Conservation (phyloP, 257 asterid genomes). For the Solanum bulbocastanum region DNA sequence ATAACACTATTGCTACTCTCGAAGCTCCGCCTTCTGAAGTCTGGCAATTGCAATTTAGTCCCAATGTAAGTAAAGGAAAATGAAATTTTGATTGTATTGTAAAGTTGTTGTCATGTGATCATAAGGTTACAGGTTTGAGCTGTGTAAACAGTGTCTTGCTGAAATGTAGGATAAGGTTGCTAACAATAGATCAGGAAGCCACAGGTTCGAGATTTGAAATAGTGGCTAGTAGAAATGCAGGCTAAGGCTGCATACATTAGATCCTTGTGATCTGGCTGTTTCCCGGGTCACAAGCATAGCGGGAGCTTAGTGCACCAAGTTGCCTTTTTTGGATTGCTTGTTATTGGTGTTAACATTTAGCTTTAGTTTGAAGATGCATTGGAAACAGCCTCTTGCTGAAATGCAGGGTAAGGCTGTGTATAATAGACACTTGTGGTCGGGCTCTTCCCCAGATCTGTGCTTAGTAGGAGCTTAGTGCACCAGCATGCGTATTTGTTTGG, state of each 20-base stretch:
- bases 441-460: background rate
- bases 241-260: background rate
- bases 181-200: background rate
- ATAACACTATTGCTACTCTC: constrained; percentile 72
- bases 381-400: background rate
- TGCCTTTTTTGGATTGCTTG: background rate
- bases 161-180: background rate
- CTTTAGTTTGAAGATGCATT: background rate
- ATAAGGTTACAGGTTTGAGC: background rate
- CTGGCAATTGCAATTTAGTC: constrained; percentile 90
- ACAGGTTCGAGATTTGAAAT: background rate
- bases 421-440: background rate
- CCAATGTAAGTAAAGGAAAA: constrained; percentile 35
- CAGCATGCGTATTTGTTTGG: background rate
- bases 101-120: background rate
- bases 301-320: background rate
- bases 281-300: background rate
- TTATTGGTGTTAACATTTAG: background rate
- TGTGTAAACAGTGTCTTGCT: background rate
- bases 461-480: background rate
- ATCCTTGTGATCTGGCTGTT: background rate
- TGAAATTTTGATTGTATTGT: background rate
- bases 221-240: background rate
- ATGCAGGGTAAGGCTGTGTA: background rate
- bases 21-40: constrained; percentile 99